Conservation (phyloP, 2,329 filamentous ascomycete genomes). For the Colletotrichum acutatum region DNA sequence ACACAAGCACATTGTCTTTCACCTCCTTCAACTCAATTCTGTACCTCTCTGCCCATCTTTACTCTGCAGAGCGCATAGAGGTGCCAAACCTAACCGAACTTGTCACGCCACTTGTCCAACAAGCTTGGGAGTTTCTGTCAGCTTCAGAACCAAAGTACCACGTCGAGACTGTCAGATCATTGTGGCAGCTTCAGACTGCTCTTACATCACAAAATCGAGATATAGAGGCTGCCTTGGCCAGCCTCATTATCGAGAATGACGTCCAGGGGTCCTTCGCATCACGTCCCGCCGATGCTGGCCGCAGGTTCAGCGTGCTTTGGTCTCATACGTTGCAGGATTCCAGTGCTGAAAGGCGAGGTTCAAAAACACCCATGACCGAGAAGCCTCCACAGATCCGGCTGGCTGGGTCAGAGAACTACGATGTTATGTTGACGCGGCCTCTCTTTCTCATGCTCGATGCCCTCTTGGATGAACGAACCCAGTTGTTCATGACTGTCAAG, state of each 20-base stretch:
- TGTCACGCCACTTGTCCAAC: slow-evolving; percentile 74
- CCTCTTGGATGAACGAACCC: slow-evolving; percentile 76
- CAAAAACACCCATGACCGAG: slow-evolving; percentile 50
- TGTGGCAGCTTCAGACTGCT: slow-evolving; percentile 86
- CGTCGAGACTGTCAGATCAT: slow-evolving; percentile 86
- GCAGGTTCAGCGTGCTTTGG: slow-evolving; percentile 83
- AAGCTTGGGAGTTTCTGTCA: slow-evolving; percentile 84
- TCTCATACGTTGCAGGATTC: slow-evolving; percentile 76
- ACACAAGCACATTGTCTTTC: slow-evolving; percentile 56
- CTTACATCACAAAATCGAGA: slow-evolving; percentile 75
- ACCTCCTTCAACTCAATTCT: slow-evolving; percentile 67
- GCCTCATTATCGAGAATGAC: slow-evolving; percentile 71
- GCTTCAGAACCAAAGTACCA: slow-evolving; percentile 91
- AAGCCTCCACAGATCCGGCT: slow-evolving; percentile 53
- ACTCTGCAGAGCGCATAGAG: slow-evolving; percentile 63
- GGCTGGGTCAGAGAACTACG: slow-evolving; percentile 70
- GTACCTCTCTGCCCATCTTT: slow-evolving; percentile 67
- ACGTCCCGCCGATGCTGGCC: slow-evolving; percentile 68
- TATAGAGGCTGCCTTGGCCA: slow-evolving; percentile 82
- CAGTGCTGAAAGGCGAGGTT: slow-evolving; percentile 52
- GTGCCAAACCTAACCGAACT: slow-evolving; percentile 67
- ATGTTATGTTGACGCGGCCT: slow-evolving; percentile 82
- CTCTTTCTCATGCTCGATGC: slow-evolving; percentile 85
- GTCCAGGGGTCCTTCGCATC: slow-evolving; percentile 57
- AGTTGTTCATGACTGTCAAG: slow-evolving; percentile 80